Percentiles rank a stretch among this genome's conserved stretches.
Evolutionary conservation across 768 basidiomycete species (phyloP).

Genomic region (Psilocybe subaeruginosa): DNA sequence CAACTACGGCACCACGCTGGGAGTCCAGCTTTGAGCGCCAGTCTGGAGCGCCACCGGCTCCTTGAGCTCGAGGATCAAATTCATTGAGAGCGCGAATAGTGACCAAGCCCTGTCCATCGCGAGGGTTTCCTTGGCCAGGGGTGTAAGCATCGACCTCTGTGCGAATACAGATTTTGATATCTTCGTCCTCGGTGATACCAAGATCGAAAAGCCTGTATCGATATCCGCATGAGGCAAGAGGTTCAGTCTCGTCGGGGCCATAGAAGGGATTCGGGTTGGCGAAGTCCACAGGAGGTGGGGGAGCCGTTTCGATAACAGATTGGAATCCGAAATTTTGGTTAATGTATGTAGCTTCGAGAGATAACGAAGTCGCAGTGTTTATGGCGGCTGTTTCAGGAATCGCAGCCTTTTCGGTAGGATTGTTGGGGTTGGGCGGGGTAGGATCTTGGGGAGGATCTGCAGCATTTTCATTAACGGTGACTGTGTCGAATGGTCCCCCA

Average conservation of each 20-base stretch:
- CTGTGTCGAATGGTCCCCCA: slow-evolving; percentile 95
- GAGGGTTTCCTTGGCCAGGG: slow-evolving; percentile 61
- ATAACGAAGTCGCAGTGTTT: slow-evolving; percentile 91
- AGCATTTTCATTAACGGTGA: slow-evolving; percentile 99
- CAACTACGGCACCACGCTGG: slow-evolving; percentile 96
- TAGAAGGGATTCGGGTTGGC: slow-evolving; percentile 96
- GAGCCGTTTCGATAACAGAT: slow-evolving; percentile 75
- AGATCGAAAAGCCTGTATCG: slow-evolving; percentile 96
- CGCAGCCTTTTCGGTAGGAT: slow-evolving; percentile 65
- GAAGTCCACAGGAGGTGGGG: slow-evolving; percentile 71
- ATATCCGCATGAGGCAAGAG: slow-evolving; percentile 94
- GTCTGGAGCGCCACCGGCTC: slow-evolving; percentile 95
- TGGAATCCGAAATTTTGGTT: slow-evolving; percentile 99
- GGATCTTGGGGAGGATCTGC: slow-evolving; percentile 91
- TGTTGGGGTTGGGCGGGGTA: slow-evolving; percentile 75
- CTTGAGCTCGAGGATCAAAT: slow-evolving; percentile 89
- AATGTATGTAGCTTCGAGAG: slow-evolving; percentile 97
- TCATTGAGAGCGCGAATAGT: slow-evolving; percentile 97
- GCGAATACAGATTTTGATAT: slow-evolving; percentile 87
- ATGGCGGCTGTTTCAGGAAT: slow-evolving; percentile 78
- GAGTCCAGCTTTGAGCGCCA: slow-evolving; percentile 98
- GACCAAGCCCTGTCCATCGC: slow-evolving; percentile 75
- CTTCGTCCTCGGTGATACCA: slow-evolving; percentile 87
- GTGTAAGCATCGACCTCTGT: slow-evolving; percentile 95
- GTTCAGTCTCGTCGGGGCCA: slow-evolving; percentile 89